Evolutionary conservation across 2,329 filamentous ascomycete species (phyloP), one percentile per base, ranked within the genome.

Genomic region (Verticillium nonalfalfae): DNA sequence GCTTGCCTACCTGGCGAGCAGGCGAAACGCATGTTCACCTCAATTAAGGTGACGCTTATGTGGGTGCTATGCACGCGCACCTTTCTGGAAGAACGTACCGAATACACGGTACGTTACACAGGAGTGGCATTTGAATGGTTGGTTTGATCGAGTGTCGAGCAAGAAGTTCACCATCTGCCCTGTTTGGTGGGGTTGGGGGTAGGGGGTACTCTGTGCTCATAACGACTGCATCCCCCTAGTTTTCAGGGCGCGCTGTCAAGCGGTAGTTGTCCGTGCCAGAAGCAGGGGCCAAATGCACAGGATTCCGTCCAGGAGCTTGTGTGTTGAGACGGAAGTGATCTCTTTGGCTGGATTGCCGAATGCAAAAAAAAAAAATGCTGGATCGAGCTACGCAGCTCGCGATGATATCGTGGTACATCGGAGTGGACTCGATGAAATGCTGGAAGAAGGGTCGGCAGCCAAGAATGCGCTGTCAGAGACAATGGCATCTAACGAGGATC

Each of bases 291-390:
- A 11, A 14, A 40, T 40, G 39, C 39, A 40, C 6, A 11, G 13
- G 39, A 50, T 50, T n/a, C 45, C 45, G 45, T 18, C 45, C 6
- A 26, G 7, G 18, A 50, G 61, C 63, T 31, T 45, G 40, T 40
- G 34, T 39, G 35, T 56, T 31, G 33, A 57, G 59, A 55, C 34
- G 56, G 60, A 63, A 62, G 54, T 35, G 36, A 56, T 58, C 60
- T 60, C 58, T 56, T 62, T 63, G 62, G 59, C 56, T 45, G 56
- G 62, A 18, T 31, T 21, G 56, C 18, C 45, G 45, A 50, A 26
- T 21, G n/a, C 4, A 18, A 13, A 7, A 9, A 9, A 21, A n/a
- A n/a, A n/a, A n/a, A n/a, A n/a, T 26, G 45, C 13, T 11, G 18
- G 45, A 50, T 50, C 45, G 18, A 50, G 45, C 21, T 21, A 50